phyloP scores from a whole-genome alignment of 176 grass and related monocot species.

The Typha latifolia region DNA sequence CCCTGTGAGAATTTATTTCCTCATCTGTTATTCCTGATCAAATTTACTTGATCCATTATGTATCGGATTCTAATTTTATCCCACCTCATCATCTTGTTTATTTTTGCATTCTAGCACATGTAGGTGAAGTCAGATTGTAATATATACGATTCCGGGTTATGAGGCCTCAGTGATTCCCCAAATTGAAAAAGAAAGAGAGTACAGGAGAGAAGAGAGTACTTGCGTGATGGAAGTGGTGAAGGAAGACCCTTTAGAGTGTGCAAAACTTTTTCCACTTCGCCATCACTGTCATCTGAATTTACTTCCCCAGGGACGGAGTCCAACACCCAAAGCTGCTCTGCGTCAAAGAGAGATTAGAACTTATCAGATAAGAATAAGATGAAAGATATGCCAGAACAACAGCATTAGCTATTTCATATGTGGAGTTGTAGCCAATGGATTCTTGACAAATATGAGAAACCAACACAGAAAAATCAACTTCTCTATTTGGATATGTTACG shows the following conservation, averaged over 20 bases:
- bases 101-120: too few species aligned
- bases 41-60: too few species aligned
- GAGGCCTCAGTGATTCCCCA: not conserved
- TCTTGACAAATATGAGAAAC: too few species aligned
- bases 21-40: too few species aligned
- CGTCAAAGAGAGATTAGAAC: constrained; percentile 29
- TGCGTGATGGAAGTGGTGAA: constrained; percentile 61
- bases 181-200: not conserved
- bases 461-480: too few species aligned
- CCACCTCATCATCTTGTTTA: too few species aligned
- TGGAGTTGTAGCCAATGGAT: too few species aligned
- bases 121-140: too few species aligned
- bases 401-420: too few species aligned
- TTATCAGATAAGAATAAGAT: not conserved
- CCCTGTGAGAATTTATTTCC: too few species aligned
- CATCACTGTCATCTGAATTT: constrained; percentile 48
- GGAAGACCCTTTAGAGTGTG: constrained; percentile 61
- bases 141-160: not conserved
- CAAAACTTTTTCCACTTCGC: constrained; percentile 82
- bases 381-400: not conserved
- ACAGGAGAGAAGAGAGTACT: constrained; percentile 33
- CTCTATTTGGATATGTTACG: too few species aligned
- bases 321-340: constrained; percentile 96
- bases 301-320: constrained; percentile 90
- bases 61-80: too few species aligned